These are phyloP conservation scores for Tieghemostelium lacteum DNA, from an alignment of 78 protist species.

Conservation along the genomic window DNA sequence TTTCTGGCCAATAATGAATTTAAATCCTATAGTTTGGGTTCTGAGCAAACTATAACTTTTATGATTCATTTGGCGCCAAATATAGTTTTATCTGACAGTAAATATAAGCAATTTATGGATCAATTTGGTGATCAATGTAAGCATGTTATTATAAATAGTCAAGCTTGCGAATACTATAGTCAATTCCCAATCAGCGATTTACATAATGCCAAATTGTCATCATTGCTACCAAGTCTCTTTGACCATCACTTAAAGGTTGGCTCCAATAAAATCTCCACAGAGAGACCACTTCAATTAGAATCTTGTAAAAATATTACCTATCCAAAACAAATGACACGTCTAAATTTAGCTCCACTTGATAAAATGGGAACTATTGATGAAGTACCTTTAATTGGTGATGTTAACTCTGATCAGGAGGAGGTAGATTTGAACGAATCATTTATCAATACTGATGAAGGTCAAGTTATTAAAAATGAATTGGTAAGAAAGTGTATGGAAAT, in stretches of 20 bases:
- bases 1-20: slow-evolving; percentile 4
- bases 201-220: background rate
- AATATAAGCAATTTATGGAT: slow-evolving; percentile 53
- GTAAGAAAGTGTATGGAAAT: background rate
- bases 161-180: slow-evolving; percentile 19
- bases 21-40: background rate
- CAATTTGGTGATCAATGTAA: background rate
- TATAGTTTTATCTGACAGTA: background rate
- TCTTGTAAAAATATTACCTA: background rate
- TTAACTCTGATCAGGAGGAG: background rate
- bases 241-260: background rate
- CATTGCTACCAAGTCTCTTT: slow-evolving; percentile 17
- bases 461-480: background rate
- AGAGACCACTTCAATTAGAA: background rate
- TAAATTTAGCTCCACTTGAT: slow-evolving; percentile 11
- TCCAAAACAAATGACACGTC: slow-evolving; percentile 16
- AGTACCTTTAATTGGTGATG: background rate
- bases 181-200: slow-evolving; percentile 10
- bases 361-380: background rate
- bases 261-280: background rate
- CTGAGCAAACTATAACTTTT: background rate
- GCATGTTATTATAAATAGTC: slow-evolving; percentile 43
- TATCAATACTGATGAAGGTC: slow-evolving; percentile 14
- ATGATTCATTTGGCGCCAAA: slow-evolving; percentile 32
- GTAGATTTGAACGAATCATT: background rate